Base-by-base conservation (phyloP, 345 rosid species). In the Ailanthus altissimus region DNA sequence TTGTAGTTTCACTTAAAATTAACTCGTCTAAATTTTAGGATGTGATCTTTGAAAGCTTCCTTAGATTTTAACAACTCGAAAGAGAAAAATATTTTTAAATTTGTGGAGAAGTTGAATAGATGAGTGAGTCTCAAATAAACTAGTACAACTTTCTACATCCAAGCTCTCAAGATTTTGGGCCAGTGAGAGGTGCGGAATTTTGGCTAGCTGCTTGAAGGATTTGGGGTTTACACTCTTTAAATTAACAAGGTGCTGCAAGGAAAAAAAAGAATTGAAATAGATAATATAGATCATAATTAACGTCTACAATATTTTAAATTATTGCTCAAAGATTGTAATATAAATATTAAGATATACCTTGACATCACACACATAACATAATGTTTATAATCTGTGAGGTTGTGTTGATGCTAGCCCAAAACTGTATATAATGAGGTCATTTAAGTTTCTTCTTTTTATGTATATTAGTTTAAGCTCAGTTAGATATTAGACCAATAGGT, bases 131-230 rank as follows among this genome's bases (percentile, higher is more conserved):
- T 56, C 79, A 75, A 28, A 14, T 50, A 83, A n/a, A 66, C 67
- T 76, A 56, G 49, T 81, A 62, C 88, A 85, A 8, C 69, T 79
- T 51, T 51, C 65, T 54, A 85, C 68, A 57, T 67, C 72, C 57
- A 85, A 77, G 36, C 56, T 63, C n/a, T 75, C 14, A 36, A 85
- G 86, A 59, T 79, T 76, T 72, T 75, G 77, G 32, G 82, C 78
- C 72, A 45, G 38, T 68, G 75, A 79, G 15, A 82, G 82, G 64
- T 85, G 58, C 20, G 85, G 79, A 18, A 73, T 56, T 45, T 78
- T 58, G 0, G 61, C 40, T 74, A 85, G 78, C 60, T 77, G 47
- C 43, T 66, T 32, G 36, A 78, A 72, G 67, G 38, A 1, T 32
- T 1, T 32, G 38, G 3, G 38, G 38, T 32, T 3, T 32, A 32